Percentiles rank a stretch among this genome's conserved stretches.
These are phyloP conservation scores for Colletotrichum sp. DNA, from an alignment of 2,329 filamentous ascomycete species.

Conservation along the genomic window DNA sequence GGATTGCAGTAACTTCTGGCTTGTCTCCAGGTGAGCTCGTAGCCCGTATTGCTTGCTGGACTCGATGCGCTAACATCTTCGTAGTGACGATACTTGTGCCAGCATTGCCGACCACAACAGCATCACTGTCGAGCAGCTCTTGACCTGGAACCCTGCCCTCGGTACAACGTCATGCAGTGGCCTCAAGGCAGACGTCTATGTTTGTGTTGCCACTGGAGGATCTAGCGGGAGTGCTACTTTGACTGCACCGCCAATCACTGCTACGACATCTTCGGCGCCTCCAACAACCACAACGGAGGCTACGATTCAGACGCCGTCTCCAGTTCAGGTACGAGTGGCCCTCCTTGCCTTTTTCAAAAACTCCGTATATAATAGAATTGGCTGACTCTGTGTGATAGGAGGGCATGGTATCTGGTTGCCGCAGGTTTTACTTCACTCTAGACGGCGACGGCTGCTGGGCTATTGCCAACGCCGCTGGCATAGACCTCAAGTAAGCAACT, in stretches of 20 bases:
- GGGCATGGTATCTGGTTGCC: not conserved
- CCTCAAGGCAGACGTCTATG: not conserved
- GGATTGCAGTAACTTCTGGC: not conserved
- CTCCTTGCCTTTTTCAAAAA: not conserved
- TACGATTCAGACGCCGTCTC: not conserved
- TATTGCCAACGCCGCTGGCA: not conserved
- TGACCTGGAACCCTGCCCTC: not conserved
- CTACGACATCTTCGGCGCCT: not conserved
- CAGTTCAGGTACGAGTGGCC: not conserved
- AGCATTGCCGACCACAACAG: not conserved
- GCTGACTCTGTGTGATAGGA: not conserved
- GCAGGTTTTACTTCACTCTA: not conserved
- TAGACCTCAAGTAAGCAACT: not conserved
- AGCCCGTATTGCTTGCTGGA: not conserved
- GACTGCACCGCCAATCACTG: not conserved
- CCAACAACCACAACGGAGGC: not conserved
- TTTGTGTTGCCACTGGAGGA: not conserved
- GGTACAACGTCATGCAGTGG: not conserved
- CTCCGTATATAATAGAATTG: rapidly evolving
- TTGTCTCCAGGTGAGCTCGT: not conserved
- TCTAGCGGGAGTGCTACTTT: not conserved
- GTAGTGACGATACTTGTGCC: not conserved
- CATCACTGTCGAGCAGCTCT: not conserved
- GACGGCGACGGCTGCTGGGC: slow-evolving; percentile 7
- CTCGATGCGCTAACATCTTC: not conserved